These are phyloP conservation scores for Hypericum perforatum DNA, from an alignment of 345 rosid species.

Conservation along the genomic window DNA sequence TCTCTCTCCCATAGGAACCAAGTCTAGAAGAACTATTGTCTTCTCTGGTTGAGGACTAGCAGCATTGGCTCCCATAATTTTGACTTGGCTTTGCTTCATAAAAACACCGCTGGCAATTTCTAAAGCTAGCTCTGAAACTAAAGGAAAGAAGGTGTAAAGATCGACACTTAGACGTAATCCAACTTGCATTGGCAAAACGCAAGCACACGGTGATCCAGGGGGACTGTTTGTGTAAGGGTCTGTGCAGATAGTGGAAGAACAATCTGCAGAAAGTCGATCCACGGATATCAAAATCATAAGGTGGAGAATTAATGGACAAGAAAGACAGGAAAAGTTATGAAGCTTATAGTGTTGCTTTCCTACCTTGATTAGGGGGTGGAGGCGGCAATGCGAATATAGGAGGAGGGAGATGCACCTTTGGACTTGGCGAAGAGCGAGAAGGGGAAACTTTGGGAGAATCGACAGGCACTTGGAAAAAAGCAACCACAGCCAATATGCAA, in stretches of 20 bases:
- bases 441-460: constrained; percentile 34
- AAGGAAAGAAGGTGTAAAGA: constrained; percentile 86
- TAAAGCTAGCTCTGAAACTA: constrained; percentile 76
- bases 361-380: constrained; percentile 95
- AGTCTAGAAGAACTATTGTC: constrained; percentile 68
- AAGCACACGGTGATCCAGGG: constrained; percentile 90
- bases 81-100: constrained; percentile 94
- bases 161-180: constrained; percentile 69
- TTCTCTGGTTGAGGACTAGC: constrained; percentile 79
- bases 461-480: constrained; percentile 34
- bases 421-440: constrained; percentile 33
- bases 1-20: constrained; percentile 73
- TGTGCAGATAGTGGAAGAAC: constrained; percentile 54
- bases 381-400: constrained; percentile 71
- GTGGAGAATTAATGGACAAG: not conserved
- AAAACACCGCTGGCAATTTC: constrained; percentile 80
- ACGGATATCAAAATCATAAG: constrained; percentile 9
- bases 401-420: constrained; percentile 46
- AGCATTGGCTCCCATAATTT: constrained; percentile 86
- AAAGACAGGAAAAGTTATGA: constrained; percentile 8
- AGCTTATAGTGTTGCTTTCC: not conserved
- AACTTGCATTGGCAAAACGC: constrained; percentile 92
- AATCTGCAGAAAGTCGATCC: constrained; percentile 46
- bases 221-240: constrained; percentile 87
- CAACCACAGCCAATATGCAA: constrained; percentile 25